Percentiles rank a stretch among this genome's conserved stretches.
Evolutionary conservation across 257 asterid species (phyloP).

Genomic region (Datura wrightii): DNA sequence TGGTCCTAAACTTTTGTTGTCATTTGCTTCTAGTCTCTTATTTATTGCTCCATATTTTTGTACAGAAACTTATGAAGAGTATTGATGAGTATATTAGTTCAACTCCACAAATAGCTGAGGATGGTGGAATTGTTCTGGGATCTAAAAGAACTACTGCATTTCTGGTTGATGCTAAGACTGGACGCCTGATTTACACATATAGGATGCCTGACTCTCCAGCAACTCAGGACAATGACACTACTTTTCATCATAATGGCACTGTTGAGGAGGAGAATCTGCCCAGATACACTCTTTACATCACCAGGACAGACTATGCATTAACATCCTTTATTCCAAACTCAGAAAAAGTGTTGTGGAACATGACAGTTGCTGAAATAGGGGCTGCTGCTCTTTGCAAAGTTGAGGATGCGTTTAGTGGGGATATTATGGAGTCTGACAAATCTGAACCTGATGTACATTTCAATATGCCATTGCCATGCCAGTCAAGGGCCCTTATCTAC

Average conservation of each 20-base stretch:
- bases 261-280: conserved; percentile 50
- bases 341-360: conserved; percentile 78
- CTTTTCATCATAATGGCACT: conserved; percentile 46
- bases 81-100: conserved; percentile 85
- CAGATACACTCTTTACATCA: conserved; percentile 69
- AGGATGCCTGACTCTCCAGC: conserved; percentile 53
- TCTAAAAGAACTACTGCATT: conserved; percentile 74
- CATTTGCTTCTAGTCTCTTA: background rate
- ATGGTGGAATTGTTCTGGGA: conserved; percentile 92
- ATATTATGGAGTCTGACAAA: conserved; percentile 47
- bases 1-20: background rate
- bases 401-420: conserved; percentile 53
- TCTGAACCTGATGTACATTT: conserved; percentile 61
- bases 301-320: conserved; percentile 87
- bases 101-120: conserved; percentile 94
- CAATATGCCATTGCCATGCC: conserved; percentile 86
- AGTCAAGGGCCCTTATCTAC: conserved; percentile 74
- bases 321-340: conserved; percentile 83
- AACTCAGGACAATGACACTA: conserved; percentile 39
- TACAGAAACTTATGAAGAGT: conserved; percentile 78
- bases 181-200: conserved; percentile 66
- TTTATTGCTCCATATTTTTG: conserved; percentile 17
- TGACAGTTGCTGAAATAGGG: conserved; percentile 89
- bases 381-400: conserved; percentile 86
- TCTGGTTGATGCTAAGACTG: conserved; percentile 79